Evolutionary conservation across 257 asterid genomes (phyloP).

Genomic region (Gentiana dahurica): DNA sequence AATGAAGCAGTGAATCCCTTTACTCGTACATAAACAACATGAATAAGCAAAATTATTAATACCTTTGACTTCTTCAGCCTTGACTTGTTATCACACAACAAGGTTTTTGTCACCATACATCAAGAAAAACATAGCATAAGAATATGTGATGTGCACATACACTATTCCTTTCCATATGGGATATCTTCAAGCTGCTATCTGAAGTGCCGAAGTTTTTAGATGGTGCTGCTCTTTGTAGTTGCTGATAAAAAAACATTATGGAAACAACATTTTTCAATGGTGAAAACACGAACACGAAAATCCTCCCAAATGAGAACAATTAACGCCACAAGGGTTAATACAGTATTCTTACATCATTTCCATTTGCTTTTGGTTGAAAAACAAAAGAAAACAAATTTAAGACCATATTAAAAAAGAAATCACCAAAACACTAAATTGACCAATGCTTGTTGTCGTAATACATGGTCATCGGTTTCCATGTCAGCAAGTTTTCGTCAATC

Average conservation of each 20-base stretch:
- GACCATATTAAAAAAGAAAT: too few species aligned
- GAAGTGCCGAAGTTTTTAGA: conserved; percentile 45
- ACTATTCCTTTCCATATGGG: conserved; percentile 57
- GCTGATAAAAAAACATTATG: conserved; percentile 27
- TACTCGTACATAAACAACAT: too few species aligned
- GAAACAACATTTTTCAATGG: conserved; percentile 1
- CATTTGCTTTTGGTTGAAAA: conserved; percentile 58
- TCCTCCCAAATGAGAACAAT: neutral
- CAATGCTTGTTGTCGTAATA: conserved; percentile 51
- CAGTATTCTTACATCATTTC: conserved; percentile 45
- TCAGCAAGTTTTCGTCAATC: conserved; percentile 68
- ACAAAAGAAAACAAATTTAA: conserved; percentile 8
- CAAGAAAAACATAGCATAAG: neutral
- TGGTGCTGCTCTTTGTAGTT: conserved; percentile 27
- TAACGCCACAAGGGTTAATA: neutral
- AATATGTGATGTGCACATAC: conserved; percentile 26
- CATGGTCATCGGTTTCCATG: conserved; percentile 49
- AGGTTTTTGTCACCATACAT: neutral
- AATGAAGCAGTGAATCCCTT: too few species aligned
- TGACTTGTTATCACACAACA: neutral
- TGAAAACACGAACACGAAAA: neutral
- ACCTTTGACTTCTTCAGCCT: too few species aligned
- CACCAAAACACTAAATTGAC: conserved; percentile 35
- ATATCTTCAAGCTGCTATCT: conserved; percentile 39
- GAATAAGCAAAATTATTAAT: too few species aligned